Conservation (phyloP, 768 basidiomycete species). For the Boletellus ananas region DNA sequence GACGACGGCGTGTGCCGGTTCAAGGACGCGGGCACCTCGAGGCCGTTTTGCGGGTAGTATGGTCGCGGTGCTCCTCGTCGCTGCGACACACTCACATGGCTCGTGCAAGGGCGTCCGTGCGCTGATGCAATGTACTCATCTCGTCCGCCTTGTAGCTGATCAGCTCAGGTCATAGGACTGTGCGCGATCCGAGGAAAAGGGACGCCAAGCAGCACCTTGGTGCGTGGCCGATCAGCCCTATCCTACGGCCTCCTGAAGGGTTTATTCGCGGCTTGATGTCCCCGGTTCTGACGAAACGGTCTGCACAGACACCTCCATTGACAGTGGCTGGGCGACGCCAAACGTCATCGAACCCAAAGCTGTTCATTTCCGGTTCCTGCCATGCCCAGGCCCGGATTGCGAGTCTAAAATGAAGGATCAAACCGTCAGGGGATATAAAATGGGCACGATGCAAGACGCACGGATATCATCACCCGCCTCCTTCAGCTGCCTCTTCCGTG, state of each 20-base stretch:
- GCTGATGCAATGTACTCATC: too few relatives aligned
- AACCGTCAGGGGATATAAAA: slow-evolving; percentile 15
- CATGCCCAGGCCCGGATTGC: background rate
- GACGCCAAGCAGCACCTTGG: background rate
- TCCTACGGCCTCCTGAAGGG: background rate
- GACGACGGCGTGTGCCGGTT: background rate
- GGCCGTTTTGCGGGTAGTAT: too few relatives aligned
- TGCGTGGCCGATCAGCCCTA: slow-evolving; percentile 6
- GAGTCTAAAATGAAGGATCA: background rate
- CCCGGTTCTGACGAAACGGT: slow-evolving; percentile 1
- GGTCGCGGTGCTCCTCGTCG: too few relatives aligned
- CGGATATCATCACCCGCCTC: background rate
- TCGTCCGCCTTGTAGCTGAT: too few relatives aligned
- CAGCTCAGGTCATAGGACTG: too few relatives aligned
- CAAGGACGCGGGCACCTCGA: background rate
- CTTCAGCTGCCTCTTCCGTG: background rate
- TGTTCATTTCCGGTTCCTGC: background rate
- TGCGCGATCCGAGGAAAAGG: background rate
- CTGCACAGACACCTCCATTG: background rate
- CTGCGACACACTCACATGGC: too few relatives aligned
- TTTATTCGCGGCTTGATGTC: slow-evolving; percentile 1
- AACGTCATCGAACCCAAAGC: background rate
- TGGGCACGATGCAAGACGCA: background rate
- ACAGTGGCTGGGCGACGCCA: background rate
- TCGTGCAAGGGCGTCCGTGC: too few relatives aligned